These are phyloP conservation scores for Stephanodiscus minutulus DNA, from an alignment of 108 stramenopile species.

Conservation along the genomic window DNA sequence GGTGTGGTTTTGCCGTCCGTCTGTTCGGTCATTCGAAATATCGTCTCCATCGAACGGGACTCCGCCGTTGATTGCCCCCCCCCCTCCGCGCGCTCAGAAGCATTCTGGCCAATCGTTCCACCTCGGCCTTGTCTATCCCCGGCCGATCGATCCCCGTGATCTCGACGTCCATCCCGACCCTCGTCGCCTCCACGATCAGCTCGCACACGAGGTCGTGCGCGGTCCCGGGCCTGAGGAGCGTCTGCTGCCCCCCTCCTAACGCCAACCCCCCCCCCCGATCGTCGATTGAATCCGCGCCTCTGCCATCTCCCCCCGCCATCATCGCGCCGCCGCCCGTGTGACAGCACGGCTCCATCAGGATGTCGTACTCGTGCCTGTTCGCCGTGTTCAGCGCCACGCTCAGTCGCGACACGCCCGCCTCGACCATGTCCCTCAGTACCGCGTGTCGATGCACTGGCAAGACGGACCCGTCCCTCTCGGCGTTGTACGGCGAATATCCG, in stretches of 20 bases:
- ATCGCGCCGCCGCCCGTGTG: conserved; percentile 13
- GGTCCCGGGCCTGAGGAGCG: conserved; percentile 12
- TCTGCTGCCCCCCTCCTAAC: background rate
- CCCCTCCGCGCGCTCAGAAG: conserved; percentile 24
- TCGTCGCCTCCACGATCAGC: conserved; percentile 52
- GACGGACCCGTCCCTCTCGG: background rate
- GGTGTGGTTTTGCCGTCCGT: too few relatives aligned
- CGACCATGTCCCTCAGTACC: conserved; percentile 37
- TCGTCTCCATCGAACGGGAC: conserved; percentile 20
- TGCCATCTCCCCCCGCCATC: background rate
- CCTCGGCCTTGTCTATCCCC: conserved; percentile 56
- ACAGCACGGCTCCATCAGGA: conserved; percentile 35
- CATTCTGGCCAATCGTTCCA: conserved; percentile 33
- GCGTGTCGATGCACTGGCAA: conserved; percentile 20
- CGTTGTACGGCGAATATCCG: conserved; percentile 35
- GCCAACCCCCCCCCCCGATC: background rate
- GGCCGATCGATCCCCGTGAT: conserved; percentile 70
- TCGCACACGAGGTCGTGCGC: conserved; percentile 60
- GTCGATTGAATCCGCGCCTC: too few relatives aligned
- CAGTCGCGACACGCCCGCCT: conserved; percentile 23
- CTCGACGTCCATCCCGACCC: conserved; percentile 64
- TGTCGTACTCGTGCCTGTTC: conserved; percentile 45
- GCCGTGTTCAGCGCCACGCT: conserved; percentile 37
- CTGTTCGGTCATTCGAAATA: conserved; percentile 16
- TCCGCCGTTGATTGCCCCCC: background rate